These are phyloP conservation scores for Inonotus obliquus DNA, from an alignment of 1,284 basidiomycete genomes.

Conservation along the genomic window DNA sequence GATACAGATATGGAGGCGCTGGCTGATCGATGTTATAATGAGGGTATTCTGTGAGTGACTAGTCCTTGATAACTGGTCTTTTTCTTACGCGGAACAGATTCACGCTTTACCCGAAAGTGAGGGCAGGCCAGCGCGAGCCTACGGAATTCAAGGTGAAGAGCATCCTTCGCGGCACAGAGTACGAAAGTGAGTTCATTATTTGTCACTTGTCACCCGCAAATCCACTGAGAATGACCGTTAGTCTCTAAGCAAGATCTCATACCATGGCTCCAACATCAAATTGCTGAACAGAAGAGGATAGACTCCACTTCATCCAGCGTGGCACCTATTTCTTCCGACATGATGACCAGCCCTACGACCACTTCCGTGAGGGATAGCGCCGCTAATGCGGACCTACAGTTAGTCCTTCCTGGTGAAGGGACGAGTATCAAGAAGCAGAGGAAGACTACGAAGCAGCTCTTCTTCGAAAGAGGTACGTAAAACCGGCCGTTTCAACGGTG, in stretches of 20 bases:
- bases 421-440: conserved; percentile 56
- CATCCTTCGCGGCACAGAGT: conserved; percentile 68
- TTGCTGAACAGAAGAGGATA: conserved; percentile 26
- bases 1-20: conserved; percentile 61
- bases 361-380: conserved; percentile 40
- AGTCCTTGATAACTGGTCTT: neutral
- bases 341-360: conserved; percentile 23
- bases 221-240: conserved; percentile 24
- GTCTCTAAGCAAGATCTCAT: conserved; percentile 33
- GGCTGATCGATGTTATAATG: conserved; percentile 60
- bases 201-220: neutral
- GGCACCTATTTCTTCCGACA: conserved; percentile 29
- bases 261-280: conserved; percentile 24
- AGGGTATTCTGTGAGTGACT: conserved; percentile 68
- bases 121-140: conserved; percentile 51
- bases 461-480: conserved; percentile 56
- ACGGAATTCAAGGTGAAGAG: conserved; percentile 78
- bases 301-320: conserved; percentile 31
- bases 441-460: conserved; percentile 65
- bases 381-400: conserved; percentile 47
- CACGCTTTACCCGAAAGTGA: conserved; percentile 63
- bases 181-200: conserved; percentile 47
- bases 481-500: neutral
- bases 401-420: conserved; percentile 59
- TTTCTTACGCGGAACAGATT: conserved; percentile 43